Base-by-base conservation (phyloP, 2,329 filamentous ascomycete genomes). In the Penicillium sp. region DNA sequence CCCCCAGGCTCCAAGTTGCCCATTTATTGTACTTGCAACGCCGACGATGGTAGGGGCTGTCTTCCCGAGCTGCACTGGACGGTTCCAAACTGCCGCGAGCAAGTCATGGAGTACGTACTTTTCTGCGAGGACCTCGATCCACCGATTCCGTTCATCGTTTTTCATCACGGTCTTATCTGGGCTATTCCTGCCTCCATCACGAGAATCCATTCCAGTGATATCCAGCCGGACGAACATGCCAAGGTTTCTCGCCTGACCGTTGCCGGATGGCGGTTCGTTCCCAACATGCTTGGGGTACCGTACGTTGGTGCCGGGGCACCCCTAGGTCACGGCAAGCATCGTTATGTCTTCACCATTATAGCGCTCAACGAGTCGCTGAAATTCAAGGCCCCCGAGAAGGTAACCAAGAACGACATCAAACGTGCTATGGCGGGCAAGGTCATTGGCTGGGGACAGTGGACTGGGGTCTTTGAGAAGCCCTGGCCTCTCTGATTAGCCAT, bases 321-420 rank as follows among this genome's bases (percentile, higher is more conserved):
- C 6, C 52, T 61, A 22, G 66, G 64, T 0, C 65, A 70, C 31
- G 67, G 66, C 11, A 35, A 36, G 4, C 67, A 71, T 52, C 61
- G 65, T 8, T 70, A 68, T 39, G 53, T 67, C 14, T 69, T 60
- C 43, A 63, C 64, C 8, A 54, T 69, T 10, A 49, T 69, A 4
- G 64, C 65, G 5, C 57, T 70, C 27, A 57, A 58, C 4, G 57
- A 59, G 25, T 40, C 44, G 3, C 42, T 69, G 6, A 49, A 59
- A 2, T 57, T 65, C 11, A 51, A 52, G 2, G 13, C 37, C 3
- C 54, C 57, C 1, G 58, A 61, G 18, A 57, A 58, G 12, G 57
- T 59, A 14, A 63, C 44, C 33, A 63, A 63, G 37, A 50, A 54
- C 9, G 56, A 67, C 41, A 56, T 70, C n/a, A 59, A 59, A 14